These are phyloP conservation scores for Puccinia hordei DNA, from an alignment of 1,284 basidiomycete species.

Conservation along the genomic window DNA sequence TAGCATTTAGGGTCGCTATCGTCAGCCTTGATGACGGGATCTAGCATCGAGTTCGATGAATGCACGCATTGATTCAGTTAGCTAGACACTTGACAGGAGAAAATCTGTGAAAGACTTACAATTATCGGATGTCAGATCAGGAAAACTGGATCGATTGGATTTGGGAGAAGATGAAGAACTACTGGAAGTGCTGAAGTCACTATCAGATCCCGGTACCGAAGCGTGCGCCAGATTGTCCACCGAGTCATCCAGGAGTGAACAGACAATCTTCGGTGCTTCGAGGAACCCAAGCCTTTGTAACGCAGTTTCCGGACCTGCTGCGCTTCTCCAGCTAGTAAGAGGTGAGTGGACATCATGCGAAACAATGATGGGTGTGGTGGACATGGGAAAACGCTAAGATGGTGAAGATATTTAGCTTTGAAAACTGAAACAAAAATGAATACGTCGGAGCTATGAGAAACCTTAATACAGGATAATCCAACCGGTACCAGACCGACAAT, in stretches of 20 bases:
- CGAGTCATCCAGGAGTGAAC: not conserved
- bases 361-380: not conserved
- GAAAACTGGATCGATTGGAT: constrained; percentile 1
- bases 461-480: not conserved
- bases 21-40: not conserved
- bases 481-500: not conserved
- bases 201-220: not conserved
- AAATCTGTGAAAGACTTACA: not conserved
- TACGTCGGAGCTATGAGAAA: not conserved
- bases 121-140: not conserved
- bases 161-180: not conserved
- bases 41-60: not conserved
- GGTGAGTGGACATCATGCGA: not conserved
- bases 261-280: not conserved
- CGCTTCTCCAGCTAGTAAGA: not conserved
- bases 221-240: not conserved
- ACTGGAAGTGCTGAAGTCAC: not conserved
- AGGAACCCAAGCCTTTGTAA: not conserved
- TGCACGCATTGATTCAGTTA: not conserved
- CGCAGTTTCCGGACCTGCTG: not conserved
- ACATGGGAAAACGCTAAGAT: not conserved
- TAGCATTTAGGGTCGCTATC: not conserved
- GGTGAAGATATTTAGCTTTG: not conserved
- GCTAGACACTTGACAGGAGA: not conserved
- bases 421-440: not conserved